Evolutionary conservation across 1,284 basidiomycete species (phyloP).

Genomic region (Malassezia restricta): DNA sequence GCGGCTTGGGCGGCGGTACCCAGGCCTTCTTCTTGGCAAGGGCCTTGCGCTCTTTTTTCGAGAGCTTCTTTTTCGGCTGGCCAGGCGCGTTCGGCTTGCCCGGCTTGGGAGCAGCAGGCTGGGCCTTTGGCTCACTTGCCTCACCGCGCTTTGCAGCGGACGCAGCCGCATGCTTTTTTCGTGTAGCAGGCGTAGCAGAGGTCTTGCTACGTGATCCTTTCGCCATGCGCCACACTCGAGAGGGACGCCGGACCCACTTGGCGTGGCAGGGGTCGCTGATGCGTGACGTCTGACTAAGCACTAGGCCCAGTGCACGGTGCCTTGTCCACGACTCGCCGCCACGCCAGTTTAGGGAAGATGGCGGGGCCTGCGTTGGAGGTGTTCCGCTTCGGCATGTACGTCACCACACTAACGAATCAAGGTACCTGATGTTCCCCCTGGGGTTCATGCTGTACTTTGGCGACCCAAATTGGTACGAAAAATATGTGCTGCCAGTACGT

Average conservation of each 20-base stretch:
- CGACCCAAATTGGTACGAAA: conserved; percentile 14
- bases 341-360: not conserved
- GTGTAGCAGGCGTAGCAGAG: conserved; percentile 40
- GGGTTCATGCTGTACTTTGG: conserved; percentile 18
- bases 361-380: conserved; percentile 12
- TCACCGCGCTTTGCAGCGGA: conserved; percentile 30
- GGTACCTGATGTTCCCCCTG: conserved; percentile 12
- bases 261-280: not conserved
- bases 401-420: not conserved
- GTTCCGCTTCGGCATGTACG: conserved; percentile 16
- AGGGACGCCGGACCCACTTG: not conserved
- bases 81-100: conserved; percentile 16
- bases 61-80: conserved; percentile 34
- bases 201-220: conserved; percentile 33
- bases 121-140: conserved; percentile 15
- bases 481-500: conserved; percentile 15
- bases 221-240: conserved; percentile 2
- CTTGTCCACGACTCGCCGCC: too few species aligned
- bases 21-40: conserved; percentile 37
- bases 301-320: too few species aligned
- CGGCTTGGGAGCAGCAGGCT: conserved; percentile 12
- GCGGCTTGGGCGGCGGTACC: conserved; percentile 51
- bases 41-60: conserved; percentile 29
- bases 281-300: not conserved
- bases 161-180: conserved; percentile 43